Evolutionary conservation across 371 early-diverging fungal species (phyloP).

Genomic region (Nosema muscidifuracis): DNA sequence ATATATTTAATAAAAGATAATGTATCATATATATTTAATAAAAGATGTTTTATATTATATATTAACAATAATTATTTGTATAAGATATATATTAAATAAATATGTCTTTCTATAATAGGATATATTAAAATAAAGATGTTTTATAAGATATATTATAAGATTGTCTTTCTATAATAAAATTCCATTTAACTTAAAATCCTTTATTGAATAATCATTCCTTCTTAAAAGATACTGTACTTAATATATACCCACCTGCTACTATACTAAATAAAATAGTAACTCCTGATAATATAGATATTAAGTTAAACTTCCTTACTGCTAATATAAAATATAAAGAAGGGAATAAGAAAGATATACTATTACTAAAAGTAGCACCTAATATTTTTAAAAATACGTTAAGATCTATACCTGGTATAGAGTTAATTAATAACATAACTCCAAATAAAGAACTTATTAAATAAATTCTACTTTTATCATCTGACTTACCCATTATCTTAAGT

Average conservation of each 20-base stretch:
- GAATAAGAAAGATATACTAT: constrained; percentile 11
- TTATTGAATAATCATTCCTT: too few species aligned
- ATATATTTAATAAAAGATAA: too few species aligned
- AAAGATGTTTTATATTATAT: too few species aligned
- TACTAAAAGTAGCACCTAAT: constrained; percentile 1
- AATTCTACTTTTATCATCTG: neutral
- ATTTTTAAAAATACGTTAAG: constrained; percentile 11
- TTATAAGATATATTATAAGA: too few species aligned
- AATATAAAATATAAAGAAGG: constrained; percentile 25
- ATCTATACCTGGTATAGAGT: neutral
- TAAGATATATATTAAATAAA: too few species aligned
- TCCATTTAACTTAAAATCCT: too few species aligned
- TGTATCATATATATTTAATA: too few species aligned
- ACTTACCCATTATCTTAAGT: neutral
- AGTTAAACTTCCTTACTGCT: neutral
- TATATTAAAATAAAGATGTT: too few species aligned
- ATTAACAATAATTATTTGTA: too few species aligned
- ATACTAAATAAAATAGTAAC: constrained; percentile 3
- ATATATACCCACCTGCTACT: neutral
- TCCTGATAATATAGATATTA: neutral
- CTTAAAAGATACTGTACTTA: too few species aligned
- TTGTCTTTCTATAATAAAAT: too few species aligned
- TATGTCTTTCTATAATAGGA: too few species aligned
- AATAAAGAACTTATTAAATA: neutral
- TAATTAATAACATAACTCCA: neutral